phyloP scores from a whole-genome alignment of 2,329 filamentous ascomycete genomes.

The Colletotrichum graminicola region DNA sequence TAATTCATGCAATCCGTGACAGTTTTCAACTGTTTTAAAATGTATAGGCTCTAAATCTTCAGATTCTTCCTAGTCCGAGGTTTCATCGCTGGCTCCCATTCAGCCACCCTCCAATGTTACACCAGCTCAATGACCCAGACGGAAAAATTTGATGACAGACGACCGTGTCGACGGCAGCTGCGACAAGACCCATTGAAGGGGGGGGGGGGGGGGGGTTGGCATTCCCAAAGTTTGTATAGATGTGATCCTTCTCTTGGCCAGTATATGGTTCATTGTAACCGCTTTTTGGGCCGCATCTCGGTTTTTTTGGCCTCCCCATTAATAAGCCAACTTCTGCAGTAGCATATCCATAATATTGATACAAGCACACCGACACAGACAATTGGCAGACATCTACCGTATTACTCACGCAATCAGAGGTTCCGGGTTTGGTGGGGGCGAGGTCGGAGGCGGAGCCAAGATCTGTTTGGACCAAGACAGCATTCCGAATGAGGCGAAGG shows the following conservation, averaged over 20 bases:
- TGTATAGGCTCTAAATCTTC: neutral
- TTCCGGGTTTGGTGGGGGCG: neutral
- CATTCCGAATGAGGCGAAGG: neutral
- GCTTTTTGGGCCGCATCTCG: neutral
- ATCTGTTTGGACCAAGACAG: neutral
- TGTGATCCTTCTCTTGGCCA: too few relatives aligned
- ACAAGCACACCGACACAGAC: neutral
- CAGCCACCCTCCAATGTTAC: too few relatives aligned
- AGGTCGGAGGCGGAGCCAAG: neutral
- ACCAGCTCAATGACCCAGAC: too few relatives aligned
- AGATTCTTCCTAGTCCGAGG: neutral
- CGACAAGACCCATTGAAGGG: too few relatives aligned
- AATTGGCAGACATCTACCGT: neutral
- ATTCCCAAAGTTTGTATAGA: too few relatives aligned
- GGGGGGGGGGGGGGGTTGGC: too few relatives aligned
- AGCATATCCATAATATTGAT: neutral
- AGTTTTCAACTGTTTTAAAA: neutral
- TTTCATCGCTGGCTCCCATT: neutral
- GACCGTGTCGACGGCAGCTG: too few relatives aligned
- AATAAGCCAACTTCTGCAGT: too few relatives aligned
- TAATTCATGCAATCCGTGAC: too few relatives aligned
- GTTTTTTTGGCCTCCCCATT: neutral
- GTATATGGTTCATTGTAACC: too few relatives aligned
- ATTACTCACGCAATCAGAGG: neutral
- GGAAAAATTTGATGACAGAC: too few relatives aligned